A percentile compares a stretch with the other conserved stretches of the same genome.
Evolutionary conservation across 768 basidiomycete genomes (phyloP).

Genomic region (Dendrothele bispora): DNA sequence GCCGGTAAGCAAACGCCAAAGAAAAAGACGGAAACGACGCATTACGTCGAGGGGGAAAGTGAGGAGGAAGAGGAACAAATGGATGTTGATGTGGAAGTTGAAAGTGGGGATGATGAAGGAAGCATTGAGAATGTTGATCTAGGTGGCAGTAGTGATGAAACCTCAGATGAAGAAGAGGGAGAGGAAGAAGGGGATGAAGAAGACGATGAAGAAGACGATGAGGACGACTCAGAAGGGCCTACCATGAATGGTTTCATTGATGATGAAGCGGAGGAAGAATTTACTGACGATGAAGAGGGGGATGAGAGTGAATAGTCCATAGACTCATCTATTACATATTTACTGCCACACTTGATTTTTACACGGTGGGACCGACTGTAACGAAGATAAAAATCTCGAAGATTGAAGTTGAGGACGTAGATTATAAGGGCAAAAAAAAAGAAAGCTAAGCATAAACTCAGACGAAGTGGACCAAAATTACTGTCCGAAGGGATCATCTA

Average conservation of each 20-base stretch:
- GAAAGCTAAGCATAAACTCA: slow-evolving; percentile 67
- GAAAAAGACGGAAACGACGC: slow-evolving; percentile 19
- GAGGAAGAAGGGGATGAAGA: not conserved
- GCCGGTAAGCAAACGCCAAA: slow-evolving; percentile 33
- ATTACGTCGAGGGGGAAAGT: slow-evolving; percentile 8
- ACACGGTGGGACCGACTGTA: too few relatives aligned
- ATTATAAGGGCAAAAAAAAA: too few relatives aligned
- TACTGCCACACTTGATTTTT: too few relatives aligned
- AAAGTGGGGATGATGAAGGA: slow-evolving; percentile 3
- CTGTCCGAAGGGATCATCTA: too few relatives aligned
- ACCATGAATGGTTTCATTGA: slow-evolving; percentile 33
- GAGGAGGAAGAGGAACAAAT: slow-evolving; percentile 8
- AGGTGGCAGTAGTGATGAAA: slow-evolving; percentile 9
- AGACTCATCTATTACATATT: too few relatives aligned
- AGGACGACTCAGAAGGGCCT: slow-evolving; percentile 17
- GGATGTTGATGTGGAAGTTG: slow-evolving; percentile 9
- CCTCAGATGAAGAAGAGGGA: slow-evolving; percentile 28
- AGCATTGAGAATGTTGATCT: slow-evolving; percentile 10
- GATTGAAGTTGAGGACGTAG: too few relatives aligned
- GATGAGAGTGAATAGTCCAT: slow-evolving; percentile 38
- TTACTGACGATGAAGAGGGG: slow-evolving; percentile 29
- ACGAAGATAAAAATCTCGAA: too few relatives aligned
- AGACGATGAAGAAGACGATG: slow-evolving; percentile 7
- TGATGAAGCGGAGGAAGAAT: slow-evolving; percentile 37
- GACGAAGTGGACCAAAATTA: slow-evolving; percentile 48